Percentiles rank a stretch among this genome's conserved stretches.
Evolutionary conservation across 768 basidiomycete species (phyloP).

Genomic region (Boletus sensibilis): DNA sequence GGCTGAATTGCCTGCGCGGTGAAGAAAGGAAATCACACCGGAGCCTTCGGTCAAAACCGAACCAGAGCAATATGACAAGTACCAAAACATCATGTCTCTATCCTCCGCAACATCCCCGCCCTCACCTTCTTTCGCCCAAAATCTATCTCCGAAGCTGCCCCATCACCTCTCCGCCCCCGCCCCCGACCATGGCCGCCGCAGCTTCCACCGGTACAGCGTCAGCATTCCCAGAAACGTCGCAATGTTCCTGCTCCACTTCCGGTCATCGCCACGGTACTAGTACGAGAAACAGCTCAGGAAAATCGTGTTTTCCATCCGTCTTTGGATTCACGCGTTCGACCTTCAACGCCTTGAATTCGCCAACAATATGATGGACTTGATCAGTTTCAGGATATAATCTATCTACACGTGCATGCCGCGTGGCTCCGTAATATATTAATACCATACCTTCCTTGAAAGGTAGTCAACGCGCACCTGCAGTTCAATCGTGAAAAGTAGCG

Average conservation of each 20-base stretch:
- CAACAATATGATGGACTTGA: background rate
- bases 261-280: constrained; percentile 37
- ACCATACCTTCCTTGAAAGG: background rate
- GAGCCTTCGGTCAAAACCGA: constrained; percentile 31
- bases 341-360: background rate
- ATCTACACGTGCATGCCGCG: constrained; percentile 2
- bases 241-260: constrained; percentile 15
- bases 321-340: constrained; percentile 38
- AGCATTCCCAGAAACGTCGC: background rate
- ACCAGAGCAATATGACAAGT: background rate
- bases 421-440: background rate
- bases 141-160: constrained; percentile 12
- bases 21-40: constrained; percentile 29
- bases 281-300: constrained; percentile 45
- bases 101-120: constrained; percentile 22
- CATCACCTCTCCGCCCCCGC: constrained; percentile 18
- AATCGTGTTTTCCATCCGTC: constrained; percentile 34
- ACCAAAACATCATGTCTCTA: too few species aligned
- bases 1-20: constrained; percentile 30
- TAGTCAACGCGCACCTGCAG: background rate
- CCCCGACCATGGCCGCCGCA: background rate
- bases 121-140: constrained; percentile 3
- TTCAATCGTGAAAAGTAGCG: background rate
- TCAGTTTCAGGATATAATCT: constrained; percentile 3
- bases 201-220: background rate